phyloP scores from a whole-genome alignment of 2,329 filamentous ascomycete genomes.

The Fusarium subtropicale region DNA sequence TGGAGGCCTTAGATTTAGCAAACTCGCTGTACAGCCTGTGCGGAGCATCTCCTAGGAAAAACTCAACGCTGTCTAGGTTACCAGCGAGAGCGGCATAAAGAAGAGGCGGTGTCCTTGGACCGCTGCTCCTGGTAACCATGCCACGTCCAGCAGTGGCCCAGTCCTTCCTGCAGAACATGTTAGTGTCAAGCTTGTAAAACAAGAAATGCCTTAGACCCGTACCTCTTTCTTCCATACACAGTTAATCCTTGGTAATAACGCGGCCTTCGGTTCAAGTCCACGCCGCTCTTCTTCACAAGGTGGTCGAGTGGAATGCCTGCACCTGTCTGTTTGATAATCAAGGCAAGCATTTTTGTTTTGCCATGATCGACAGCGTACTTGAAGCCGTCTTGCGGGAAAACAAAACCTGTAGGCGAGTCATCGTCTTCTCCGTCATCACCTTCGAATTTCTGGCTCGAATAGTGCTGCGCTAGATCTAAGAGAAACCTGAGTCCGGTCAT shows the following conservation, averaged over 20 bases:
- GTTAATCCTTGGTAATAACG: constrained; percentile 81
- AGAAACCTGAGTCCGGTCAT: constrained; percentile 65
- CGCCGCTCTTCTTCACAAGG: constrained; percentile 73
- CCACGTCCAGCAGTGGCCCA: constrained; percentile 76
- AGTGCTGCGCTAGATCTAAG: constrained; percentile 64
- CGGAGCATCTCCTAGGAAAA: constrained; percentile 80
- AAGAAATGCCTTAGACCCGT: constrained; percentile 14
- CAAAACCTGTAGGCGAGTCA: constrained; percentile 50
- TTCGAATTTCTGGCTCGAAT: constrained; percentile 53
- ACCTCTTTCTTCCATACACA: constrained; percentile 78
- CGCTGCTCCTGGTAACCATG: constrained; percentile 54
- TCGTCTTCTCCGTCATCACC: constrained; percentile 53
- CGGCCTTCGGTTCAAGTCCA: constrained; percentile 72
- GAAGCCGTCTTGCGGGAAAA: constrained; percentile 58
- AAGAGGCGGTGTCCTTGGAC: constrained; percentile 66
- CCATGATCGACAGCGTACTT: constrained; percentile 58
- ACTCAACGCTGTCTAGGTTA: constrained; percentile 77
- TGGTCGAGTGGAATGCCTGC: constrained; percentile 76
- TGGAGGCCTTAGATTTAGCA: constrained; percentile 66
- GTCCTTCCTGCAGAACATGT: constrained; percentile 60
- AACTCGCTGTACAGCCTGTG: constrained; percentile 76
- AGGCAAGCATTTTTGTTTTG: constrained; percentile 67
- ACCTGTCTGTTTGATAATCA: constrained; percentile 74
- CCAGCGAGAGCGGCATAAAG: constrained; percentile 67
- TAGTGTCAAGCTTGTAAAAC: constrained; percentile 13